phyloP scores from a whole-genome alignment of 169 alveolate genomes.

The Plasmodium fragile region DNA sequence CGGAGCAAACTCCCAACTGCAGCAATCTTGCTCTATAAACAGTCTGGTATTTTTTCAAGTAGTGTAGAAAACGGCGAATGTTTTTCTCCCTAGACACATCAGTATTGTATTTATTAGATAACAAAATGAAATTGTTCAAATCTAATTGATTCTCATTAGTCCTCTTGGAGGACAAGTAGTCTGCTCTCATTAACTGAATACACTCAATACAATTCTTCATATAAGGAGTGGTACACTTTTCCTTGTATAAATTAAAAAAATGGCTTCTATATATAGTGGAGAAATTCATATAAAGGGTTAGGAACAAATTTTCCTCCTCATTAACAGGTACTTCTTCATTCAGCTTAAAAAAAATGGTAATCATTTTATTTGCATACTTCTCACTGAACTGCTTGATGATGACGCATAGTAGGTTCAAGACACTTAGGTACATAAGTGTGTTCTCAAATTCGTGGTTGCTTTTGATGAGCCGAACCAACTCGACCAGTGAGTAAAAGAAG shows the following conservation, averaged over 20 bases:
- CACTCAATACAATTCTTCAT: slow-evolving; percentile 59
- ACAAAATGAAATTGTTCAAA: slow-evolving; percentile 64
- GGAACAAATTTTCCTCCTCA: slow-evolving; percentile 45
- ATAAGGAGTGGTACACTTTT: slow-evolving; percentile 53
- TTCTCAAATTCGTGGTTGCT: slow-evolving; percentile 16
- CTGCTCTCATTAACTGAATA: slow-evolving; percentile 26
- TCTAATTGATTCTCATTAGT: slow-evolving; percentile 44
- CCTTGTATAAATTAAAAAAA: slow-evolving; percentile 59
- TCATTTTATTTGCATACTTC: slow-evolving; percentile 18
- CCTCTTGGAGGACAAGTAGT: background rate
- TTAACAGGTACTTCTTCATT: slow-evolving; percentile 32
- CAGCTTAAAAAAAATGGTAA: slow-evolving; percentile 48
- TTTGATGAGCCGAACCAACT: slow-evolving; percentile 22
- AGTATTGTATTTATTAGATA: slow-evolving; percentile 57
- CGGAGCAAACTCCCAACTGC: background rate
- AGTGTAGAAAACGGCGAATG: slow-evolving; percentile 15
- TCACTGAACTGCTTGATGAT: slow-evolving; percentile 13
- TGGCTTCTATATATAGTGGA: slow-evolving; percentile 48
- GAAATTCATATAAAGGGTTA: slow-evolving; percentile 40
- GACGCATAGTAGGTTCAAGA: slow-evolving; percentile 45
- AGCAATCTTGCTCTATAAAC: background rate
- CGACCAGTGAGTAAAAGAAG: slow-evolving; percentile 40
- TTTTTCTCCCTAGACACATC: slow-evolving; percentile 56
- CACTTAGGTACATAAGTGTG: slow-evolving; percentile 6
- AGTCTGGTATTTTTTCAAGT: slow-evolving; percentile 11